phyloP scores from a whole-genome alignment of 768 basidiomycete genomes.

The Tylopilus felleus region DNA sequence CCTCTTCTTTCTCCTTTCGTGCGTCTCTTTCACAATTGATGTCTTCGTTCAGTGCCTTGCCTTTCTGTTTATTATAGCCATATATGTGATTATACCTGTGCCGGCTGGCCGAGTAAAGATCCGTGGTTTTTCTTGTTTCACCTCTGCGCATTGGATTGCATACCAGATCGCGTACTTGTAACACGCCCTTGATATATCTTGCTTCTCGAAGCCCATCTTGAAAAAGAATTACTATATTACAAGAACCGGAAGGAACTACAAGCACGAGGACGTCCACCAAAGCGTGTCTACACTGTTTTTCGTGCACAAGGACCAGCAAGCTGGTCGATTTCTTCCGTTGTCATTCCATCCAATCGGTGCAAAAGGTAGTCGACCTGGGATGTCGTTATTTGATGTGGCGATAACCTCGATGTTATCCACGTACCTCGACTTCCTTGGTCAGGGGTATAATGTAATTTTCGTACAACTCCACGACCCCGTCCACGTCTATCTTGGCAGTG shows the following conservation, averaged over 20 bases:
- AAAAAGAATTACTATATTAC: conserved; percentile 6
- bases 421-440: conserved; percentile 97
- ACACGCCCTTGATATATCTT: conserved; percentile 22
- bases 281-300: conserved; percentile 1
- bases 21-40: conserved; percentile 7
- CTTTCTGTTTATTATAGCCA: conserved; percentile 5
- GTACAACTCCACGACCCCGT: conserved; percentile 90
- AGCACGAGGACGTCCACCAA: conserved; percentile 2
- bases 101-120: conserved; percentile 15
- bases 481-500: conserved; percentile 80
- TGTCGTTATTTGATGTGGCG: conserved; percentile 1
- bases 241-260: conserved; percentile 1
- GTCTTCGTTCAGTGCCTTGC: conserved; percentile 4
- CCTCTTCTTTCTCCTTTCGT: conserved; percentile 4
- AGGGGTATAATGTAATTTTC: conserved; percentile 94
- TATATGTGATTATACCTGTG: conserved; percentile 20
- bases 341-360: conserved; percentile 80
- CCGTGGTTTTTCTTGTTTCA: conserved; percentile 23
- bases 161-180: conserved; percentile 22
- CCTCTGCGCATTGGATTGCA: conserved; percentile 19
- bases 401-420: conserved; percentile 18
- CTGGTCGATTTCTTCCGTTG: conserved; percentile 73
- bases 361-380: conserved; percentile 92
- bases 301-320: conserved; percentile 34
- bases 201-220: conserved; percentile 8